phyloP scores from a whole-genome alignment of 1,284 basidiomycete species.

The Ceraceosorus bombacis region DNA sequence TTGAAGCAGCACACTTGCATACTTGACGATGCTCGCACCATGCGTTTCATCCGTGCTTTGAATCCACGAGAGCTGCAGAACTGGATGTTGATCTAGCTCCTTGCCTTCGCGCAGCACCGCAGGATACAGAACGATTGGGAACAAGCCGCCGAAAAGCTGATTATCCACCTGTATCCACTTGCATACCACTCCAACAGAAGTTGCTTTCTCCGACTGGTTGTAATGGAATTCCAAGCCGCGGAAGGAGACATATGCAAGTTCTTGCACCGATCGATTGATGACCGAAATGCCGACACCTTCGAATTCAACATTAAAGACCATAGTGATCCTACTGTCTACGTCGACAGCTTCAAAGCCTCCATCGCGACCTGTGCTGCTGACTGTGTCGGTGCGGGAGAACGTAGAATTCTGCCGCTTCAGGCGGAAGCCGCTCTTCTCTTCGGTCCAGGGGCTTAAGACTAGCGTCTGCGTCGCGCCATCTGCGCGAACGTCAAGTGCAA shows the following conservation, averaged over 20 bases:
- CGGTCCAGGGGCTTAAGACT: conserved; percentile 77
- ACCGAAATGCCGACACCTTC: conserved; percentile 89
- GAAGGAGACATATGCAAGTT: conserved; percentile 81
- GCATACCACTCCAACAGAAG: conserved; percentile 73
- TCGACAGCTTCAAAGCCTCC: conserved; percentile 72
- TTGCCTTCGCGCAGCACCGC: conserved; percentile 78
- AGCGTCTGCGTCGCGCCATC: conserved; percentile 80
- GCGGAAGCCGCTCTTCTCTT: conserved; percentile 82
- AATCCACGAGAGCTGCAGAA: conserved; percentile 78
- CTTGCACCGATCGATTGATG: conserved; percentile 76
- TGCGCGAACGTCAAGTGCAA: conserved; percentile 88
- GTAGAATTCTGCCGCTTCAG: conserved; percentile 58
- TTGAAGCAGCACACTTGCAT: conserved; percentile 87
- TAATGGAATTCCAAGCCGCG: conserved; percentile 79
- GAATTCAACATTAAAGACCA: conserved; percentile 69
- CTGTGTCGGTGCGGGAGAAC: conserved; percentile 63
- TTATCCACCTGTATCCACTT: conserved; percentile 84
- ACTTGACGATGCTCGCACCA: conserved; percentile 93
- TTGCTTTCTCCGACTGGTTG: conserved; percentile 70
- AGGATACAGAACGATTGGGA: conserved; percentile 91
- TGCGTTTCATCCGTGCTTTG: conserved; percentile 81
- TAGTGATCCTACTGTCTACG: conserved; percentile 61
- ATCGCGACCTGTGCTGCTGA: conserved; percentile 59
- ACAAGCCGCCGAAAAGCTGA: conserved; percentile 90
- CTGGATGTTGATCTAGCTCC: conserved; percentile 73